Percentiles rank a stretch among this genome's conserved stretches.
Evolutionary conservation across 225 moss, liverwort and hornwort genomes (phyloP).

Genomic region (Asterella californica): DNA sequence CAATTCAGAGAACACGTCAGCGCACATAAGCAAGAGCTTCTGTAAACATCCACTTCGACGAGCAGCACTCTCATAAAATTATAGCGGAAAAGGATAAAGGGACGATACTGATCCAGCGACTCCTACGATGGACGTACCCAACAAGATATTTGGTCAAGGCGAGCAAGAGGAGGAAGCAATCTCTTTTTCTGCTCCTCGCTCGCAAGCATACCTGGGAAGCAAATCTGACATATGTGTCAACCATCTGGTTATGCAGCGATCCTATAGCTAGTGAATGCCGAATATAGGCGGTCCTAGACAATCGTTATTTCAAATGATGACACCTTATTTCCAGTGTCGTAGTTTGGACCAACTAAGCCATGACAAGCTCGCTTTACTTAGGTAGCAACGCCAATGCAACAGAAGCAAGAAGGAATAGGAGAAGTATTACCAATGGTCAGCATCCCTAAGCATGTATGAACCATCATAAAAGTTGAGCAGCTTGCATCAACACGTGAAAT

Average conservation of each 20-base stretch:
- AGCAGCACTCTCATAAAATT: not conserved
- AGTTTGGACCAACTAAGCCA: not conserved
- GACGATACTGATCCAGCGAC: not conserved
- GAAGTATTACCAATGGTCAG: slow-evolving; percentile 64
- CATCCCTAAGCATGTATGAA: slow-evolving; percentile 96
- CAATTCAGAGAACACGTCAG: not conserved
- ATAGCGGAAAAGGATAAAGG: not conserved
- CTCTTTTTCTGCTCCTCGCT: slow-evolving; percentile 92
- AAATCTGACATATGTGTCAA: not conserved
- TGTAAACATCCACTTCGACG: not conserved
- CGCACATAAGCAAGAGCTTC: not conserved
- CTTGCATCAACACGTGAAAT: slow-evolving; percentile 94
- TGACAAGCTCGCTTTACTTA: not conserved
- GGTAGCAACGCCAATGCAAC: not conserved
- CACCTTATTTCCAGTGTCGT: not conserved
- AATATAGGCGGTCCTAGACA: not conserved
- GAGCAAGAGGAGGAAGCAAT: slow-evolving; percentile 77
- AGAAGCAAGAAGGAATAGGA: not conserved
- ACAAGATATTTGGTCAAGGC: slow-evolving; percentile 80
- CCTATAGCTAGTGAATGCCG: not conserved
- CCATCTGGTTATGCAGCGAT: not conserved
- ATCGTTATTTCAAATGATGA: not conserved
- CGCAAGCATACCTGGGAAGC: slow-evolving; percentile 70
- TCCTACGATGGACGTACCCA: slow-evolving; percentile 58
- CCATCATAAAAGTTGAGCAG: slow-evolving; percentile 91